Evolutionary conservation across 148 eudicot genomes (phyloP), one percentile per base, ranked within the genome.

Genomic region (Nepenthes mirabilis): DNA sequence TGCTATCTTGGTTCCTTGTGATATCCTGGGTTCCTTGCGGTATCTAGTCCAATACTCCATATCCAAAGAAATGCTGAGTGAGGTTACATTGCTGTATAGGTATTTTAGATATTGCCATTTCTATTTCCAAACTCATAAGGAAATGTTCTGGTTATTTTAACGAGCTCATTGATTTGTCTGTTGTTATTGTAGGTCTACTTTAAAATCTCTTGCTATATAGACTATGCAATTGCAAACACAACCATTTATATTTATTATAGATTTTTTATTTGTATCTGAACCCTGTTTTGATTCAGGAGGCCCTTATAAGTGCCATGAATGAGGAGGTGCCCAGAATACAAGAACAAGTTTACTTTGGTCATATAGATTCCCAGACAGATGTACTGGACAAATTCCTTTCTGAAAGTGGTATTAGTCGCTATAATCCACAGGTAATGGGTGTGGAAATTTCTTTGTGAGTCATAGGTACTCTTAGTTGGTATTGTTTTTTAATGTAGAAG

Each of bases 301-400:
- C 89, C 63, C 77, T 93, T 56, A 59, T 84, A 34, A 89, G 66
- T 70, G 89, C 96, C 60, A 86, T 93, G 87, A 93, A 88, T 60
- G 99, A 93, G 9, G 99, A 93, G 82, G 82, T 89, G 69, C 96
- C 96, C 23, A 88, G 85, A 74, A 84, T 93, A 63, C 99, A 93
- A 77, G 96, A 93, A 70, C 96, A 88, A 82, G 96, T 93, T 60
- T 93, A 93, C 65, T 93, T 82, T 68, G 99, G 99, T 47, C 86
- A 82, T 34, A 93, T 93, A 67, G 83, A 68, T 66, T 82, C 99
- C 36, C 83, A 80, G 58, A 89, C 96, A 71, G 84, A 93, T 70
- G 85, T 89, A 60, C 76, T 93, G 66, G 91, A 93, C 67, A 93
- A 93, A 69, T 80, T 93, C 71, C 72, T 93, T 33, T 86, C 91